Conservation (phyloP, 2,329 filamentous ascomycete genomes). For the Beauveria australis region DNA sequence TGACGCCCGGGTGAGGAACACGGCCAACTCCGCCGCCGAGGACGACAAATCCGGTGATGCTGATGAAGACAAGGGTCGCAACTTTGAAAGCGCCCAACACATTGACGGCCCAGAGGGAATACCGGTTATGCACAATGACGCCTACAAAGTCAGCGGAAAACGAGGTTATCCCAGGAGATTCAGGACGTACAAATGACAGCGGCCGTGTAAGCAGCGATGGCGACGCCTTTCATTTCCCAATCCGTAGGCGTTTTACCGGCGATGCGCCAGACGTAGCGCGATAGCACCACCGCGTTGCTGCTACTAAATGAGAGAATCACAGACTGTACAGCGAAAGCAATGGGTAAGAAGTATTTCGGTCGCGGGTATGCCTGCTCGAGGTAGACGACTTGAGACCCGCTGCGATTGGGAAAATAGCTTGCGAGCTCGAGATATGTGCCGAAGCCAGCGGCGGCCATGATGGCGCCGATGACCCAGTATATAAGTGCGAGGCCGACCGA, state of each 20-base stretch:
- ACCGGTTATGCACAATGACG: constrained; percentile 46
- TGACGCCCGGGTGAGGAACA: constrained; percentile 24
- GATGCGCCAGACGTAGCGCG: constrained; percentile 54
- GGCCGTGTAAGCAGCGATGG: constrained; percentile 53
- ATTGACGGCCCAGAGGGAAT: constrained; percentile 48
- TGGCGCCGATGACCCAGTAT: constrained; percentile 56
- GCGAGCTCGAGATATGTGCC: constrained; percentile 56
- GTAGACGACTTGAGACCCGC: constrained; percentile 58
- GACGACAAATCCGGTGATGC: constrained; percentile 53
- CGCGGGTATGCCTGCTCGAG: constrained; percentile 60
- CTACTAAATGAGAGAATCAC: constrained; percentile 58
- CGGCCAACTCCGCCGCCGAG: constrained; percentile 31
- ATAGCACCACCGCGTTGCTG: constrained; percentile 56
- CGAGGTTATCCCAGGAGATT: neutral
- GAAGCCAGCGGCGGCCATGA: constrained; percentile 48
- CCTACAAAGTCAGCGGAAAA: constrained; percentile 16
- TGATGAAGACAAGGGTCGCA: constrained; percentile 53
- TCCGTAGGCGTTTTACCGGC: constrained; percentile 38
- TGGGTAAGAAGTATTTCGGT: constrained; percentile 56
- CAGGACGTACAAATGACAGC: constrained; percentile 42
- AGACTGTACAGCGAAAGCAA: constrained; percentile 54
- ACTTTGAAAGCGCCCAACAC: constrained; percentile 51
- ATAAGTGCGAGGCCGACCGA: constrained; percentile 55
- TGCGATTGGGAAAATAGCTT: constrained; percentile 58
- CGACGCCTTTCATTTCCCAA: constrained; percentile 63